Evolutionary conservation across 1,139 yeast species (phyloP).

Genomic region (Debaryomycetaceae sp.): DNA sequence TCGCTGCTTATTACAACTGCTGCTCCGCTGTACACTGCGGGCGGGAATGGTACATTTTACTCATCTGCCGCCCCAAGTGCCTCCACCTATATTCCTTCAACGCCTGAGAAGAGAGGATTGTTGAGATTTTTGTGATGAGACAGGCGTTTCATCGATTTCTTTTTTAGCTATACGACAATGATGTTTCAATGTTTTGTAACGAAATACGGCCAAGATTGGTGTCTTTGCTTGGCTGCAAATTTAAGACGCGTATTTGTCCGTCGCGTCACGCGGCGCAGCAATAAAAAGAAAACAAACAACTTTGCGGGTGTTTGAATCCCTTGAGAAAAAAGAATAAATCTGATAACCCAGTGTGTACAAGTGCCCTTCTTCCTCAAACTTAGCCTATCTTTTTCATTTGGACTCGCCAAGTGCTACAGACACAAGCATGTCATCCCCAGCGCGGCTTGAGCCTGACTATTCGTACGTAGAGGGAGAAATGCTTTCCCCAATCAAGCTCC

Average conservation of each 20-base stretch:
- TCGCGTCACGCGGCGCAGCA: too few relatives aligned
- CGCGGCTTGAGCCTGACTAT: constrained; percentile 5
- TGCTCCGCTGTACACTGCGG: constrained; percentile 10
- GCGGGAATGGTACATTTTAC: constrained; percentile 18
- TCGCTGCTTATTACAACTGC: constrained; percentile 26
- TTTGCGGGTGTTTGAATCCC: not conserved
- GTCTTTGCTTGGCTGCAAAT: too few relatives aligned
- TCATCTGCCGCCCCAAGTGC: constrained; percentile 15
- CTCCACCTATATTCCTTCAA: constrained; percentile 9
- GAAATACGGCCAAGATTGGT: too few relatives aligned
- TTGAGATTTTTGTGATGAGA: constrained; percentile 2
- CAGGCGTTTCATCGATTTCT: not conserved
- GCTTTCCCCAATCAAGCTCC: constrained; percentile 11
- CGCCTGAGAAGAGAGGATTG: constrained; percentile 6
- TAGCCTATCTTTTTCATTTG: too few relatives aligned
- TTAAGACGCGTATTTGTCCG: too few relatives aligned
- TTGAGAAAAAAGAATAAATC: too few relatives aligned
- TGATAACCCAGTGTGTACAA: too few relatives aligned
- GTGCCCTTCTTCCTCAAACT: too few relatives aligned
- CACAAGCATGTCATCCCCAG: constrained; percentile 8
- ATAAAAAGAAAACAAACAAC: constrained; percentile 1
- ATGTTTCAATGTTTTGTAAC: too few relatives aligned
- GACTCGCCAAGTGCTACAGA: too few relatives aligned
- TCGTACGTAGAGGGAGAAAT: constrained; percentile 9
- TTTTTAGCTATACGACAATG: constrained; percentile 1